Percentiles rank a stretch among this genome's conserved stretches.
These are phyloP conservation scores for Exophiala mesophila DNA, from an alignment of 2,329 filamentous ascomycete species.

Conservation along the genomic window DNA sequence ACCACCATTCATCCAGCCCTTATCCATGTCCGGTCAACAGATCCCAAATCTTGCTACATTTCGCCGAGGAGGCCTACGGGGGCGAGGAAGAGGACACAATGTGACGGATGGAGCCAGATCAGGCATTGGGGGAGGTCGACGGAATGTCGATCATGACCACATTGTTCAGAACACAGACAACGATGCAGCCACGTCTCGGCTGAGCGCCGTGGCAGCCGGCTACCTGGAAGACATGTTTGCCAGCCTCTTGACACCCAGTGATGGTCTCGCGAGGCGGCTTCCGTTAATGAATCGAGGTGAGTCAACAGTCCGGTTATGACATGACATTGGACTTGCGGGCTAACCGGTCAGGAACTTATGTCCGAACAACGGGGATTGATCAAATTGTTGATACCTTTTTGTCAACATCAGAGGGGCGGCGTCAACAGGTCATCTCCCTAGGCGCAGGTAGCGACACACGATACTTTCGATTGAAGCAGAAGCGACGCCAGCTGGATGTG, in stretches of 20 bases:
- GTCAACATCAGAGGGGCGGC: slow-evolving; percentile 28
- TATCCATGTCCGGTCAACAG: slow-evolving; percentile 61
- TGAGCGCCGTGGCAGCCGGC: slow-evolving; percentile 80
- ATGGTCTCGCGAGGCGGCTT: slow-evolving; percentile 56
- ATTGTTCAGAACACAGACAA: slow-evolving; percentile 84
- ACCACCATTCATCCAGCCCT: neutral
- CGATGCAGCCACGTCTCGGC: slow-evolving; percentile 80
- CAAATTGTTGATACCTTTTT: slow-evolving; percentile 64
- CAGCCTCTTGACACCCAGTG: slow-evolving; percentile 36
- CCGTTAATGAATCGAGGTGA: slow-evolving; percentile 92
- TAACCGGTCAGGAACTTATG: slow-evolving; percentile 82
- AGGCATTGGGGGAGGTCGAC: slow-evolving; percentile 27
- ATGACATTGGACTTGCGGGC: no score
- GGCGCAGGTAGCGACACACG: slow-evolving; percentile 93
- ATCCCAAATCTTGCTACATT: slow-evolving; percentile 75
- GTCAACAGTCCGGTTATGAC: no score
- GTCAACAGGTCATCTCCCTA: slow-evolving; percentile 77
- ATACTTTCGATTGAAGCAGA: slow-evolving; percentile 61
- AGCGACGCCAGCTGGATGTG: slow-evolving; percentile 42
- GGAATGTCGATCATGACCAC: slow-evolving; percentile 48
- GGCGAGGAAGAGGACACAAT: slow-evolving; percentile 46
- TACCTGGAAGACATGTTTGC: slow-evolving; percentile 83
- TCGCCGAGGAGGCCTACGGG: slow-evolving; percentile 46
- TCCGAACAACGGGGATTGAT: slow-evolving; percentile 80
- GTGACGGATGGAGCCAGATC: slow-evolving; percentile 29